Conservation (phyloP, 306 rosid genomes). For the Fragaria vesca region DNA sequence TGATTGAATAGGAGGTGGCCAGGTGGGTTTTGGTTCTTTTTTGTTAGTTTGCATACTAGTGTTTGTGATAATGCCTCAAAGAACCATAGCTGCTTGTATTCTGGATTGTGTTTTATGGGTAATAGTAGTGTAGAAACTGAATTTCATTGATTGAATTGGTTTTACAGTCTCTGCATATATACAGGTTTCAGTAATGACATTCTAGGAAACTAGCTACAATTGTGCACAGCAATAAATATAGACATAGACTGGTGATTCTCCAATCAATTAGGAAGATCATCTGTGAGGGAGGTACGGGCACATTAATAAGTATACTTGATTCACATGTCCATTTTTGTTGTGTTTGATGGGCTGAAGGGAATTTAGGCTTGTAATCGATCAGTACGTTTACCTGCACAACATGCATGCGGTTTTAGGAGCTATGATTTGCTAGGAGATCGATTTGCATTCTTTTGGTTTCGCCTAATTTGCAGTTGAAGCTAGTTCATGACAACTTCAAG, state of each 20-base stretch:
- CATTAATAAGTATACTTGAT: too few relatives aligned
- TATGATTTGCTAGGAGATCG: neutral
- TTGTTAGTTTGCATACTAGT: constrained; percentile 15
- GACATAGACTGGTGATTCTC: too few relatives aligned
- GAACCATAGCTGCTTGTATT: neutral
- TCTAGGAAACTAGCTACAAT: too few relatives aligned
- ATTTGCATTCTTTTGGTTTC: neutral
- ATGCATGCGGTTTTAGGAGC: neutral
- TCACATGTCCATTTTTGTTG: neutral
- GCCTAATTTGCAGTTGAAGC: too few relatives aligned
- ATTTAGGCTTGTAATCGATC: neutral
- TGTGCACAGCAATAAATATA: too few relatives aligned
- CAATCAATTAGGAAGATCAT: too few relatives aligned
- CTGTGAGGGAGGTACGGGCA: too few relatives aligned
- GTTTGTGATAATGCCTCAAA: constrained; percentile 24
- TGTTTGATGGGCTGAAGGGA: neutral
- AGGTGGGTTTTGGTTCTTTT: neutral
- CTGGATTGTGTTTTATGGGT: neutral
- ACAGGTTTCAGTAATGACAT: too few relatives aligned
- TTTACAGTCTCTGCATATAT: too few relatives aligned
- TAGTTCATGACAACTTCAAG: too few relatives aligned
- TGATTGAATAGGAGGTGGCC: neutral
- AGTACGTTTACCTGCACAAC: neutral
- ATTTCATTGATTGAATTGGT: too few relatives aligned
- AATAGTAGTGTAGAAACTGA: too few relatives aligned